Evolutionary conservation across 2,329 filamentous ascomycete genomes (phyloP).

Genomic region (Sarocladium kiliense): DNA sequence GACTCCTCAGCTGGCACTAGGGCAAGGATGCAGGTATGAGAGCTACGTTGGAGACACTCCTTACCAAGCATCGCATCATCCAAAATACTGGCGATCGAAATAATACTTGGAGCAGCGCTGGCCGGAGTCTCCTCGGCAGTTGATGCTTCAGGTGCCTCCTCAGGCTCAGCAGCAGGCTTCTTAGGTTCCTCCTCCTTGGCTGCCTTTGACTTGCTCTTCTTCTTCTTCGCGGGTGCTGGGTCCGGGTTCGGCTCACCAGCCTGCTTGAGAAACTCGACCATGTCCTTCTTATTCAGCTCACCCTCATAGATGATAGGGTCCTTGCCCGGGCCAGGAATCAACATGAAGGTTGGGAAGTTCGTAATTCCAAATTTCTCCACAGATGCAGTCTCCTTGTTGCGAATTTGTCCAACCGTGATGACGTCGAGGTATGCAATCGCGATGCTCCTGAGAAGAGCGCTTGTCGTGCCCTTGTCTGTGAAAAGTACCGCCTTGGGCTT

Average conservation of each 20-base stretch:
- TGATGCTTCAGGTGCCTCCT: conserved; percentile 16
- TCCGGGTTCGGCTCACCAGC: conserved; percentile 75
- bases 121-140: conserved; percentile 23
- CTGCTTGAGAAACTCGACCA: conserved; percentile 79
- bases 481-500: conserved; percentile 85
- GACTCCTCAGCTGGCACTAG: conserved; percentile 55
- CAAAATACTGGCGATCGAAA: conserved; percentile 61
- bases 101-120: conserved; percentile 25
- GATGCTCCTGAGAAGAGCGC: conserved; percentile 73
- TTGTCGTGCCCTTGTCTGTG: conserved; percentile 86
- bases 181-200: conserved; percentile 21
- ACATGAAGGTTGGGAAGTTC: conserved; percentile 74
- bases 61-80: conserved; percentile 59
- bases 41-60: conserved; percentile 69
- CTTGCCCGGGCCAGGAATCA: conserved; percentile 67
- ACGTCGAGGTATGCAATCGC: conserved; percentile 86
- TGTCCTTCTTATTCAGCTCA: conserved; percentile 76
- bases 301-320: conserved; percentile 72
- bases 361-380: conserved; percentile 70
- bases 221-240: conserved; percentile 41
- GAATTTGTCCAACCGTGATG: conserved; percentile 75
- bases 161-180: conserved; percentile 24
- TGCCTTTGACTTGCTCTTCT: conserved; percentile 29
- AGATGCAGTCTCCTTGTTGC: conserved; percentile 69
- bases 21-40: conserved; percentile 77